Evolutionary conservation across 352 stramenopile genomes (phyloP).

Genomic region (Pseudoperonospora humuli): DNA sequence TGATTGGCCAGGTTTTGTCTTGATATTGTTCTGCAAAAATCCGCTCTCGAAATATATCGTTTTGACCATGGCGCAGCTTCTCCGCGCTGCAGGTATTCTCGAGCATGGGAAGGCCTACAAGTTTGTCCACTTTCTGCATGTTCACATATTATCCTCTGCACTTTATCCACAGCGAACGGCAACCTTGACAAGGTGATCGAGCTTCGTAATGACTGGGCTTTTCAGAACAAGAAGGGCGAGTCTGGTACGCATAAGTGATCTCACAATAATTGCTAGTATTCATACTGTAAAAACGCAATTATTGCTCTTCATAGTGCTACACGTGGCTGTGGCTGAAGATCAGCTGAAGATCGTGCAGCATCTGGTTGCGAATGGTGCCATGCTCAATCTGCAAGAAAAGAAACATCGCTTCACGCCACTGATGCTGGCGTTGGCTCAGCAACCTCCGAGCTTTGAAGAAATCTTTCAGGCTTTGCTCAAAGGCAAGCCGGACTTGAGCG

Average conservation of each 20-base stretch:
- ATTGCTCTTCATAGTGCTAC: slow-evolving; percentile 33
- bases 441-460: slow-evolving; percentile 53
- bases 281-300: neutral
- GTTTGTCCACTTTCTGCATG: neutral
- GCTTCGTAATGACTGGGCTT: slow-evolving; percentile 54
- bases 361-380: slow-evolving; percentile 56
- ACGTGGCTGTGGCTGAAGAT: slow-evolving; percentile 64
- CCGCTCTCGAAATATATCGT: too few species aligned
- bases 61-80: slow-evolving; percentile 34
- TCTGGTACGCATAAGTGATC: slow-evolving; percentile 38
- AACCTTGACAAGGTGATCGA: slow-evolving; percentile 67
- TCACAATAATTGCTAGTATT: neutral
- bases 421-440: slow-evolving; percentile 68
- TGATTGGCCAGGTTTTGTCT: too few species aligned
- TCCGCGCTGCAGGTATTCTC: slow-evolving; percentile 32
- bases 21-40: too few species aligned
- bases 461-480: slow-evolving; percentile 62
- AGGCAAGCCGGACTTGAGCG: slow-evolving; percentile 53
- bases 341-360: slow-evolving; percentile 66
- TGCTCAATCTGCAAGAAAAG: slow-evolving; percentile 67
- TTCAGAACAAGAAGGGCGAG: slow-evolving; percentile 81
- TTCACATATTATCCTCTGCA: neutral
- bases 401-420: slow-evolving; percentile 69
- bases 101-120: neutral
- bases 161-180: slow-evolving; percentile 37